phyloP scores from a whole-genome alignment of 83 land plant species.

The Picea abies region DNA sequence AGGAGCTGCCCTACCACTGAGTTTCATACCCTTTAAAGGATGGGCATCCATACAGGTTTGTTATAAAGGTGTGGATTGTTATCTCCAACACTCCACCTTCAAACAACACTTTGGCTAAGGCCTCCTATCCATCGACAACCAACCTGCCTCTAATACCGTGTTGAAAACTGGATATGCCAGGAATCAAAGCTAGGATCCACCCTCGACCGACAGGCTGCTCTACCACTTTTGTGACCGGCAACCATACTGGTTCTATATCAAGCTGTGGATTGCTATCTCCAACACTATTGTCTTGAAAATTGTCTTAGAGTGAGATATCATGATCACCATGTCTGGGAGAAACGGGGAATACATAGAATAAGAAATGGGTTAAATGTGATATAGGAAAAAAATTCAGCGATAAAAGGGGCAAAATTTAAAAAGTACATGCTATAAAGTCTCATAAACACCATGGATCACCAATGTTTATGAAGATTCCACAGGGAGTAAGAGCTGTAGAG shows the following conservation, averaged over 20 bases:
- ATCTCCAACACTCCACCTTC: too few relatives aligned
- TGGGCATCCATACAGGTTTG: too few relatives aligned
- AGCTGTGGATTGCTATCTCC: not conserved
- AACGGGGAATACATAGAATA: not conserved
- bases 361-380: not conserved
- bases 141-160: not conserved
- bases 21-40: too few relatives aligned
- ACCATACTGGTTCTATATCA: not conserved
- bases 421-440: too few relatives aligned
- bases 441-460: too few relatives aligned
- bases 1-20: too few relatives aligned
- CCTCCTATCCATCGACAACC: too few relatives aligned
- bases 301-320: not conserved
- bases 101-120: too few relatives aligned
- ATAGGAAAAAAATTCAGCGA: too few relatives aligned
- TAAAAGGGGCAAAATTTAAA: too few relatives aligned
- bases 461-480: not conserved
- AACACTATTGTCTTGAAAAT: not conserved
- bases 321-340: not conserved
- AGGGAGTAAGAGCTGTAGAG: not conserved
- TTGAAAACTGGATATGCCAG: not conserved
- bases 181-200: not conserved
- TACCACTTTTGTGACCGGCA: not conserved
- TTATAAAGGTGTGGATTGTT: too few relatives aligned
- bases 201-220: too few relatives aligned